These are phyloP conservation scores for Fusarium palustre DNA, from an alignment of 2,329 filamentous ascomycete species.

Conservation along the genomic window DNA sequence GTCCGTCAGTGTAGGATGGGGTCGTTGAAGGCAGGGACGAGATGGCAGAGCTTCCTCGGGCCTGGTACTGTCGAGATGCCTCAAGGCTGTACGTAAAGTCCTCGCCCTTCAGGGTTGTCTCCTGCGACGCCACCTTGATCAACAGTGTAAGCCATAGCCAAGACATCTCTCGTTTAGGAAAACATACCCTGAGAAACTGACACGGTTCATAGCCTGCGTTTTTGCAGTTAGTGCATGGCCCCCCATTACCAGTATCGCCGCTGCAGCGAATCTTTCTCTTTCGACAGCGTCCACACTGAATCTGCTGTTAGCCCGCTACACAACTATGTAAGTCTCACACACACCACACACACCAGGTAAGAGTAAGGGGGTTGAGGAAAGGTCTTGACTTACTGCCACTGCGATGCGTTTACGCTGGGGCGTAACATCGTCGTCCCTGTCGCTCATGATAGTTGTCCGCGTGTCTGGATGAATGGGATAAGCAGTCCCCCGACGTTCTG, in stretches of 20 bases:
- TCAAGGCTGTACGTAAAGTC: constrained; percentile 49
- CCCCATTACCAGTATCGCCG: constrained; percentile 81
- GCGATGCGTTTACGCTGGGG: constrained; percentile 68
- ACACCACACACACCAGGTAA: constrained; percentile 42
- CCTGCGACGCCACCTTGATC: constrained; percentile 50
- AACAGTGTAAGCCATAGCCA: constrained; percentile 4
- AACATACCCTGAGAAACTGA: constrained; percentile 80
- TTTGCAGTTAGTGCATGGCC: constrained; percentile 85
- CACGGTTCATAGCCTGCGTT: constrained; percentile 77
- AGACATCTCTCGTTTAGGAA: background rate
- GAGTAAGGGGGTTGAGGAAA: constrained; percentile 1
- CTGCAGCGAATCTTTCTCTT: constrained; percentile 96
- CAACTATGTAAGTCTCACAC: constrained; percentile 43
- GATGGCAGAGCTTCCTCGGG: constrained; percentile 38
- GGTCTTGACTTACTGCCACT: constrained; percentile 63
- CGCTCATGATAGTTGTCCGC: constrained; percentile 48
- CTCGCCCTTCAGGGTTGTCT: constrained; percentile 47
- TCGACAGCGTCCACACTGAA: constrained; percentile 86
- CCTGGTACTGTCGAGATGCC: constrained; percentile 49
- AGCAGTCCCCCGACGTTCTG: constrained; percentile 36
- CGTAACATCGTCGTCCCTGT: constrained; percentile 52
- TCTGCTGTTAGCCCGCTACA: constrained; percentile 38
- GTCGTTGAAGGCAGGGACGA: constrained; percentile 27
- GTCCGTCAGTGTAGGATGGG: constrained; percentile 34
- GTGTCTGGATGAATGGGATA: constrained; percentile 39